phyloP scores from a whole-genome alignment of 2,329 filamentous ascomycete genomes.

The Tolypocladium endophyticum region DNA sequence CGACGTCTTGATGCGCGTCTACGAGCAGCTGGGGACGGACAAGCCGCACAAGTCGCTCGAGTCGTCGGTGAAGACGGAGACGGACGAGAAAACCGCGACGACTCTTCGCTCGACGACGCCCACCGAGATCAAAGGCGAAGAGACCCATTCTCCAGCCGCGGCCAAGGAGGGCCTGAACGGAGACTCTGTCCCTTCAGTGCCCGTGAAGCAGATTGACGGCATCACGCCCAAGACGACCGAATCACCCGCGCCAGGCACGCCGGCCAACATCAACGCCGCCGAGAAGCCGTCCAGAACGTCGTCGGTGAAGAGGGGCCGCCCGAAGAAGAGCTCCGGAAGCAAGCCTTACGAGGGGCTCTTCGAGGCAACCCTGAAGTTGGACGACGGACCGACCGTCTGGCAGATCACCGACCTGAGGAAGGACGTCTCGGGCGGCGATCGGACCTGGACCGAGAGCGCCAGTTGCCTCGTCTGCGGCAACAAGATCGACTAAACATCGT shows the following conservation, averaged over 20 bases:
- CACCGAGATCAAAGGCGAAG: slow-evolving; percentile 37
- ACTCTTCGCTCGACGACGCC: slow-evolving; percentile 36
- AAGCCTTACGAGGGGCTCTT: slow-evolving; percentile 44
- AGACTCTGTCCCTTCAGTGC: slow-evolving; percentile 20
- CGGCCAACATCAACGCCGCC: slow-evolving; percentile 8
- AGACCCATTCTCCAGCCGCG: slow-evolving; percentile 40
- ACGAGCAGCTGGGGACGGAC: slow-evolving; percentile 36
- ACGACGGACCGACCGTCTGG: slow-evolving; percentile 35
- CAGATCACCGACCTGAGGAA: slow-evolving; percentile 42
- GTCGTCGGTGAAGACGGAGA: slow-evolving; percentile 28
- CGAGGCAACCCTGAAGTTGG: slow-evolving; percentile 36
- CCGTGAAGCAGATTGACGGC: slow-evolving; percentile 23
- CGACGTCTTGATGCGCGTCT: slow-evolving; percentile 39
- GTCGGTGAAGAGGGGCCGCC: slow-evolving; percentile 23
- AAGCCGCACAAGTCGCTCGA: slow-evolving; percentile 34
- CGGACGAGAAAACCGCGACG: slow-evolving; percentile 16
- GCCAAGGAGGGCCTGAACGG: slow-evolving; percentile 36
- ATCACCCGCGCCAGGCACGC: slow-evolving; percentile 19
- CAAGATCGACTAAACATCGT: slow-evolving; percentile 24
- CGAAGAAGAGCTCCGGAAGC: slow-evolving; percentile 23
- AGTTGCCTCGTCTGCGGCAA: slow-evolving; percentile 38
- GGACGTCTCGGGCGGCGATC: slow-evolving; percentile 35
- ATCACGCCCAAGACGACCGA: slow-evolving; percentile 19
- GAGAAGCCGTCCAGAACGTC: slow-evolving; percentile 14
- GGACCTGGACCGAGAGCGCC: slow-evolving; percentile 40